These are phyloP conservation scores for Pichia inconspicua DNA, from an alignment of 1,139 yeast species.

Conservation along the genomic window DNA sequence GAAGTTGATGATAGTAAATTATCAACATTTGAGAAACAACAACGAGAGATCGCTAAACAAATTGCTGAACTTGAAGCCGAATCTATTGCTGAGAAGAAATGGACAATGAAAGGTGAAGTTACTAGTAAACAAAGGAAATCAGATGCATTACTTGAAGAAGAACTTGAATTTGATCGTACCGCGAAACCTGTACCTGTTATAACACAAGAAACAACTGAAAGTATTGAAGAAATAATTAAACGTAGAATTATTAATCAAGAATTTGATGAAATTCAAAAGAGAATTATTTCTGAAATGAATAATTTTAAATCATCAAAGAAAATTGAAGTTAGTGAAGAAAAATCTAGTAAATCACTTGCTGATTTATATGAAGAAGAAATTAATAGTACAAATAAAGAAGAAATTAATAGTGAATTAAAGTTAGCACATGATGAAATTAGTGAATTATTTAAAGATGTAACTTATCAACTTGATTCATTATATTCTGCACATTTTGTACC, in stretches of 20 bases:
- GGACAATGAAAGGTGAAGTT: conserved; percentile 95
- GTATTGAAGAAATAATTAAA: conserved; percentile 81
- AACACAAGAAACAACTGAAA: conserved; percentile 79
- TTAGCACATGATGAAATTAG: conserved; percentile 74
- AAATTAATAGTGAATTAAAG: conserved; percentile 50
- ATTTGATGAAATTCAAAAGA: conserved; percentile 78
- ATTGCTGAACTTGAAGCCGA: conserved; percentile 76
- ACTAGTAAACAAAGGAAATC: conserved; percentile 71
- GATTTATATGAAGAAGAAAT: conserved; percentile 87
- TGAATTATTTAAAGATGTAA: conserved; percentile 53
- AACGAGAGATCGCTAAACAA: conserved; percentile 64
- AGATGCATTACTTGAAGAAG: conserved; percentile 70
- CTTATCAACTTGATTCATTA: conserved; percentile 73
- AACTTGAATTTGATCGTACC: conserved; percentile 63
- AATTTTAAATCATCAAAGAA: conserved; percentile 44
- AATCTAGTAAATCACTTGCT: conserved; percentile 82
- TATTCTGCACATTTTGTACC: conserved; percentile 93
- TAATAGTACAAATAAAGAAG: conserved; percentile 27
- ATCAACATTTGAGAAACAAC: conserved; percentile 82
- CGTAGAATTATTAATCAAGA: conserved; percentile 66
- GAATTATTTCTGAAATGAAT: conserved; percentile 56
- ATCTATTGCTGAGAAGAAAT: conserved; percentile 80
- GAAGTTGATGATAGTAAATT: conserved; percentile 40
- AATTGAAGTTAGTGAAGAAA: conserved; percentile 71
- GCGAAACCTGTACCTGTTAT: conserved; percentile 88